Evolutionary conservation across 441 rosid species (phyloP).

Genomic region (Cnidoscolus chayamansa): DNA sequence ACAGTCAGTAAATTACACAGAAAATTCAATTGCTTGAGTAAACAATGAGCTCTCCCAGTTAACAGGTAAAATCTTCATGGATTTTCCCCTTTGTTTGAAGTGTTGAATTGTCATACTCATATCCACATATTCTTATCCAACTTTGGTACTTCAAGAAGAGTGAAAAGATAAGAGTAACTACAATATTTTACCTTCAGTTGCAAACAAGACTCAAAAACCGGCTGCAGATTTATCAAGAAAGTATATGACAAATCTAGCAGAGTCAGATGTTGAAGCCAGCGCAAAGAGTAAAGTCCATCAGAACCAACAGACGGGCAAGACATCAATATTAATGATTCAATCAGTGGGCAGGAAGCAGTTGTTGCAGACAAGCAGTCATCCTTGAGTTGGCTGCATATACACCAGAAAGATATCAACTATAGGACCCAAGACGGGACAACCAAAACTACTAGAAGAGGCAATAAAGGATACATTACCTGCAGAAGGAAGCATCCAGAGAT

Average conservation of each 20-base stretch:
- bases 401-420: constrained; percentile 20
- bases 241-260: constrained; percentile 89
- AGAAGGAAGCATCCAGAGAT: constrained; percentile 95
- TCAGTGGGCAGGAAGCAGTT: constrained; percentile 70
- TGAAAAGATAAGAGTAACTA: not conserved
- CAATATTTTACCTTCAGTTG: constrained; percentile 32
- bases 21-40: not conserved
- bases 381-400: constrained; percentile 66
- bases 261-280: constrained; percentile 53
- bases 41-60: not conserved
- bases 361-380: constrained; percentile 87
- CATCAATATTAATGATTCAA: constrained; percentile 85
- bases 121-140: not conserved
- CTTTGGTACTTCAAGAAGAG: not conserved
- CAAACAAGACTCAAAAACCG: constrained; percentile 79
- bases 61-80: not conserved
- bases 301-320: constrained; percentile 83
- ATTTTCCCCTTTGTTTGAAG: not conserved
- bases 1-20: not conserved
- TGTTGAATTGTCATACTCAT: not conserved
- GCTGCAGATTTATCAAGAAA: constrained; percentile 75
- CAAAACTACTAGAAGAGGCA: constrained; percentile 8
- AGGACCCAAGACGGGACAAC: constrained; percentile 13
- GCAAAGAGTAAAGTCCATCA: constrained; percentile 74
- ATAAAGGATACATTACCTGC: constrained; percentile 50